Evolutionary conservation across 2,329 filamentous ascomycete species (phyloP).

Genomic region (Fusarium metavorans): DNA sequence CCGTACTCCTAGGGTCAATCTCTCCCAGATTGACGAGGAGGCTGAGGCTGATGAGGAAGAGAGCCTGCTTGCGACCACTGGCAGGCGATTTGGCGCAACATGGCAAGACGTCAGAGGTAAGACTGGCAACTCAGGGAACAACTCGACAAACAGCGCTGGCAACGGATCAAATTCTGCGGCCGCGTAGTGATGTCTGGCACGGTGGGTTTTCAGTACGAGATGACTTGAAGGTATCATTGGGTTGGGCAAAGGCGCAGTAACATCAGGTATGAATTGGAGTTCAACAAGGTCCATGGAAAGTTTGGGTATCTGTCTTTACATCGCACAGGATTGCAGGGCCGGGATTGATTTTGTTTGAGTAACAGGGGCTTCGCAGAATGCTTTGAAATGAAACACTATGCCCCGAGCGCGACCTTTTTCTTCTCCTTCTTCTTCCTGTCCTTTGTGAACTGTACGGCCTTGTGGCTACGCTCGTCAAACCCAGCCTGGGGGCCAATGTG

Average conservation of each 20-base stretch:
- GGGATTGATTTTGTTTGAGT: constrained; percentile 2
- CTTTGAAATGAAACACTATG: constrained; percentile 40
- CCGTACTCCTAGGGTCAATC: constrained; percentile 81
- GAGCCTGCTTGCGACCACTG: constrained; percentile 85
- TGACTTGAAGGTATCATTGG: constrained; percentile 12
- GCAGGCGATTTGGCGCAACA: constrained; percentile 83
- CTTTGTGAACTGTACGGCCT: constrained; percentile 70
- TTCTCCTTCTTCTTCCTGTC: constrained; percentile 49
- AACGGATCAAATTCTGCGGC: constrained; percentile 35
- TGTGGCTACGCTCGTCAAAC: constrained; percentile 77
- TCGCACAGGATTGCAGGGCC: neutral
- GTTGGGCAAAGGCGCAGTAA: constrained; percentile 9
- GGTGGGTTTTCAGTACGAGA: neutral
- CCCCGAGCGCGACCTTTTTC: constrained; percentile 53
- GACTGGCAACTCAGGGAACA: constrained; percentile 34
- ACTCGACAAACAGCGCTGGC: constrained; percentile 10
- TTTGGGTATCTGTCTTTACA: constrained; percentile 32
- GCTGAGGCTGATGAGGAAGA: constrained; percentile 95
- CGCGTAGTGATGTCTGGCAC: constrained; percentile 16
- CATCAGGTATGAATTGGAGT: constrained; percentile 21
- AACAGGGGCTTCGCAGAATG: constrained; percentile 18
- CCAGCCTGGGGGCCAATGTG: constrained; percentile 77
- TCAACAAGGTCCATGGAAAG: constrained; percentile 5
- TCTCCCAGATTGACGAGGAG: constrained; percentile 86
- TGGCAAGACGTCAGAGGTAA: constrained; percentile 87